A percentile compares a stretch with the other conserved stretches of the same genome.
These are phyloP conservation scores for Geotrichum siamense DNA, from an alignment of 1,139 yeast species.

Conservation along the genomic window DNA sequence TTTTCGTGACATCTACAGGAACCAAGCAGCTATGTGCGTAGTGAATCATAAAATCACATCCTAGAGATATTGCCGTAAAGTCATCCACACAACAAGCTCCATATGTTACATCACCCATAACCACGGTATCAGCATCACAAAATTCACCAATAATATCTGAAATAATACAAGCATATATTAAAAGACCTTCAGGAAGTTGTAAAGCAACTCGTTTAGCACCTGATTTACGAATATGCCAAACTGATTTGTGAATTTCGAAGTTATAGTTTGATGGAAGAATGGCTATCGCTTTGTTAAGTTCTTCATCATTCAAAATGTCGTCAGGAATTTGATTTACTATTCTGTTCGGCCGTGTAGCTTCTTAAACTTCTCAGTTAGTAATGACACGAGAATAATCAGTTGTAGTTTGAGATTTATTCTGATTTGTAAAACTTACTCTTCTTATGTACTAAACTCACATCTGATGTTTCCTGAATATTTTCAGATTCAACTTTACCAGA, in stretches of 20 bases:
- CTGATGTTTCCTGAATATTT: constrained; percentile 4
- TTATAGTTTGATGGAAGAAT: constrained; percentile 85
- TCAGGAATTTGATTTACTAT: constrained; percentile 86
- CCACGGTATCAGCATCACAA: constrained; percentile 77
- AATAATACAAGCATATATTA: constrained; percentile 77
- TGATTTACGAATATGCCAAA: constrained; percentile 79
- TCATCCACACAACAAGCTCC: constrained; percentile 99
- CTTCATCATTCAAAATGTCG: constrained; percentile 71
- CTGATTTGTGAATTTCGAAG: constrained; percentile 91
- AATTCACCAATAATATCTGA: constrained; percentile 90
- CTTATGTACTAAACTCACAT: constrained; percentile 10
- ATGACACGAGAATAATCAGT: neutral
- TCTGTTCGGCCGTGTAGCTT: constrained; percentile 31
- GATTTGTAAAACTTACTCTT: constrained; percentile 8
- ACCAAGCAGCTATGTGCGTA: constrained; percentile 97
- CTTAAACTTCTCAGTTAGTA: neutral
- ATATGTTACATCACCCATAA: constrained; percentile 98
- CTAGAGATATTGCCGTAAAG: constrained; percentile 84
- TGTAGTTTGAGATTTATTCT: neutral
- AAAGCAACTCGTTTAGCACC: constrained; percentile 75
- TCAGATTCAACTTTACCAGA: constrained; percentile 1
- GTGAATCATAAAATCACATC: constrained; percentile 91
- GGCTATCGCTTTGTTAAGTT: constrained; percentile 70
- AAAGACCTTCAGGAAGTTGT: constrained; percentile 95
- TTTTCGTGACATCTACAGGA: constrained; percentile 84